Evolutionary conservation across 805 yeast species (phyloP).

Genomic region (Pichia deserticola): DNA sequence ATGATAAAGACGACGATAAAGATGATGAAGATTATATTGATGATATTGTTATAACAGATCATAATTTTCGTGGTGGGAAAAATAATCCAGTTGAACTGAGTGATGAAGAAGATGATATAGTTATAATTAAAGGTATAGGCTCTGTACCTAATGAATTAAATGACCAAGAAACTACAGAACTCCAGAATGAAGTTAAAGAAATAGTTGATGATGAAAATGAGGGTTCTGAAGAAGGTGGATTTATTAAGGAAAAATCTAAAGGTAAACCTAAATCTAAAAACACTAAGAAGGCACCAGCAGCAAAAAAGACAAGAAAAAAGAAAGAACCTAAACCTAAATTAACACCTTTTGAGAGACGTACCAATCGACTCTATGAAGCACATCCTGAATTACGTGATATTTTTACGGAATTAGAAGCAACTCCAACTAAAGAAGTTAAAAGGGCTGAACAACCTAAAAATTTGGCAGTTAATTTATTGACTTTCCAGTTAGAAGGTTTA

Average conservation of each 20-base stretch:
- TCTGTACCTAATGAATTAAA: constrained; percentile 1
- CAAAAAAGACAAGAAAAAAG: constrained; percentile 16
- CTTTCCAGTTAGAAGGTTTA: constrained; percentile 91
- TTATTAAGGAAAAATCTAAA: constrained; percentile 6
- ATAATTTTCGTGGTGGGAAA: constrained; percentile 30
- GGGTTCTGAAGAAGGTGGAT: constrained; percentile 35
- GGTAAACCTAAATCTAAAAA: not conserved
- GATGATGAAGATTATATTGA: constrained; percentile 39
- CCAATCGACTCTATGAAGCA: constrained; percentile 55
- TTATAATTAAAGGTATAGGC: too few species aligned
- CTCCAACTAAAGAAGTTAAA: constrained; percentile 41
- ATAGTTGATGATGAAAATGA: constrained; percentile 36
- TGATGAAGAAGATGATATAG: constrained; percentile 7
- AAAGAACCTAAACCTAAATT: constrained; percentile 41
- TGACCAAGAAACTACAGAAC: constrained; percentile 6
- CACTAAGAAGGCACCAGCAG: constrained; percentile 2
- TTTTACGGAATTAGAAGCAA: constrained; percentile 53
- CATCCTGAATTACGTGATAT: constrained; percentile 76
- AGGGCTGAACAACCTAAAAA: constrained; percentile 71
- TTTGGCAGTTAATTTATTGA: constrained; percentile 65
- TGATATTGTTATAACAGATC: constrained; percentile 26
- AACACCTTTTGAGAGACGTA: constrained; percentile 63
- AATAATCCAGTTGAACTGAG: constrained; percentile 31
- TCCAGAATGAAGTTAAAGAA: constrained; percentile 15
- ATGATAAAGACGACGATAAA: constrained; percentile 25